Conservation (phyloP, 2,329 filamentous ascomycete genomes). For the Hypoxylon sp. region DNA sequence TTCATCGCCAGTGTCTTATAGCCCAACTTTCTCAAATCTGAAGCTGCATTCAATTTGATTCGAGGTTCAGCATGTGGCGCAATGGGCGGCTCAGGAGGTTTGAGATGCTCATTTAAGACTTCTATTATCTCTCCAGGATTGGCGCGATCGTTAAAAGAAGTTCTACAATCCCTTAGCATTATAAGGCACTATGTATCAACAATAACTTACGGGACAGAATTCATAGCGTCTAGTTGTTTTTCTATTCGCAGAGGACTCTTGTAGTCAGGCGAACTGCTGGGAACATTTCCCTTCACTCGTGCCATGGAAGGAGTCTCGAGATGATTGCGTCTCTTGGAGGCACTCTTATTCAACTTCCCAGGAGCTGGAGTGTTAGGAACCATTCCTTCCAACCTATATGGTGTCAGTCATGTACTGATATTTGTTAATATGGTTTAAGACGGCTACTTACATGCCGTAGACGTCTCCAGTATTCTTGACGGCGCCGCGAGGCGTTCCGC, state of each 20-base stretch:
- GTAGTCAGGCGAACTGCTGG: conserved; percentile 60
- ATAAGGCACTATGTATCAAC: neutral
- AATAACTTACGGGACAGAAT: conserved; percentile 55
- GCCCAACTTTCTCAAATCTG: conserved; percentile 88
- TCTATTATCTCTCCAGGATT: conserved; percentile 88
- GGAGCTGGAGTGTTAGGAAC: conserved; percentile 72
- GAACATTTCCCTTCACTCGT: conserved; percentile 60
- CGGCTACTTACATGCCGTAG: conserved; percentile 78
- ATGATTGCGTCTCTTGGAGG: conserved; percentile 55
- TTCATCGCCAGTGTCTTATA: conserved; percentile 98
- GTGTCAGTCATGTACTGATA: conserved; percentile 41
- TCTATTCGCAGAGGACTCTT: conserved; percentile 59
- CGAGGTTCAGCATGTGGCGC: conserved; percentile 80
- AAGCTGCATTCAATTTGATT: conserved; percentile 86
- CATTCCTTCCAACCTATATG: conserved; percentile 72
- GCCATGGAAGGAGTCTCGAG: conserved; percentile 63
- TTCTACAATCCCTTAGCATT: conserved; percentile 55
- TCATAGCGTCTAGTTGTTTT: conserved; percentile 57
- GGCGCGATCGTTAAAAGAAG: conserved; percentile 79
- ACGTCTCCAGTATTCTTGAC: conserved; percentile 74
- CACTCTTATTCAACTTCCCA: conserved; percentile 59
- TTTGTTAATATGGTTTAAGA: conserved; percentile 7
- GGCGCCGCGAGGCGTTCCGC: conserved; percentile 72
- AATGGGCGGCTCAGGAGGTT: conserved; percentile 75
- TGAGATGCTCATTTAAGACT: conserved; percentile 82